These are phyloP conservation scores for Phytophthora pisi DNA, from an alignment of 352 stramenopile genomes.

Conservation along the genomic window DNA sequence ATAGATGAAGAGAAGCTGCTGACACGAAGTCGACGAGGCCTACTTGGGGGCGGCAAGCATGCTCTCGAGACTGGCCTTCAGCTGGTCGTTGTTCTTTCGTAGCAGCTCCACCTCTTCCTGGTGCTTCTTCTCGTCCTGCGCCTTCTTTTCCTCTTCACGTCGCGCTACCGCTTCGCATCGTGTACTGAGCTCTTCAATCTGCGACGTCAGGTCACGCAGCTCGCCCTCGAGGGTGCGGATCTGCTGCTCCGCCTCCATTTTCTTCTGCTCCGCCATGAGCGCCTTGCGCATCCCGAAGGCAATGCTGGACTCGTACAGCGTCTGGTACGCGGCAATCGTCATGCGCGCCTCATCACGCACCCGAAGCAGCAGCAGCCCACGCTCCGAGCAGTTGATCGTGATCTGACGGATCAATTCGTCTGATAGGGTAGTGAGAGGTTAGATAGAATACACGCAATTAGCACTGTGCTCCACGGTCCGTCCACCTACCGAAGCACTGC, in stretches of 20 bases:
- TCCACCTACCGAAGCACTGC: constrained; percentile 86
- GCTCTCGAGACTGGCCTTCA: constrained; percentile 91
- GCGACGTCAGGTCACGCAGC: constrained; percentile 73
- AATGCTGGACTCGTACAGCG: constrained; percentile 24
- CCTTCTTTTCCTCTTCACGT: constrained; percentile 70
- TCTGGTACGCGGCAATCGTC: constrained; percentile 59
- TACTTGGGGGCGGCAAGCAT: constrained; percentile 75
- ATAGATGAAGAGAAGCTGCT: not conserved
- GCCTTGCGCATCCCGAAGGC: constrained; percentile 95
- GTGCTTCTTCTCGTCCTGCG: constrained; percentile 85
- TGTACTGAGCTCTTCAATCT: constrained; percentile 78
- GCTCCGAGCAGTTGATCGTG: constrained; percentile 93
- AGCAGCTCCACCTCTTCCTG: constrained; percentile 87
- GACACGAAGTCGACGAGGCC: not conserved
- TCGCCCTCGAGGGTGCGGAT: constrained; percentile 84
- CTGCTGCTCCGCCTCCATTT: constrained; percentile 86
- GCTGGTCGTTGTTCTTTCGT: constrained; percentile 88
- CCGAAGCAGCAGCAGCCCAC: constrained; percentile 87
- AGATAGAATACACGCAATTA: not conserved
- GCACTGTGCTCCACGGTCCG: not conserved
- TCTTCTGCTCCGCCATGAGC: constrained; percentile 92
- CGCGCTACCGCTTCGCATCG: constrained; percentile 64
- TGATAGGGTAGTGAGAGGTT: constrained; percentile 15
- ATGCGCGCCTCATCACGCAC: constrained; percentile 92
- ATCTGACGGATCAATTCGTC: constrained; percentile 94